Base-by-base conservation (phyloP, 1,284 basidiomycete species). In the Veloporphyrellus conicus region DNA sequence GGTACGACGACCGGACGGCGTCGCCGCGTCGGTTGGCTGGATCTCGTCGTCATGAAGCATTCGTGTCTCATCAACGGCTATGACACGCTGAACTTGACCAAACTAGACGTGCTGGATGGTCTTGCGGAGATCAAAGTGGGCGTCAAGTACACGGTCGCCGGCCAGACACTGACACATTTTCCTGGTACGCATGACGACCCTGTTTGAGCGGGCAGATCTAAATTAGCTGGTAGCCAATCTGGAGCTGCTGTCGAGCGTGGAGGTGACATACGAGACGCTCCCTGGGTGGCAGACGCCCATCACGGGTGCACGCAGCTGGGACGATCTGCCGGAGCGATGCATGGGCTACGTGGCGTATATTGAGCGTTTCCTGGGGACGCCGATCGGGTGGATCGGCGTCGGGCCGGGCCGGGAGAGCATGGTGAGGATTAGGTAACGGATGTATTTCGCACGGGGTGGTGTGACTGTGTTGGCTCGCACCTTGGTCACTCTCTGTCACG, bases 61-160 rank as follows among this genome's bases (percentile, higher is more conserved):
- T 98, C 95, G 23, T 84, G 78, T 63, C 72, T 92, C 55, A 92
- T 99, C 78, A 99, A 99, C 70, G 95, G 95, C 36, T 99, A 98
- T 71, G 93, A 95, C 60, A 69, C 74, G 48, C 75, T 98, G 57
- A 99, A 99, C 72, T 76, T 99, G 58, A 99, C 95, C 54, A 99
- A 99, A 69, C 82, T 99, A 49, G 95, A 99, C 61, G 77, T 99
- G 14, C 77, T 99, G 35, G 94, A 98, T 61, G 73, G 78, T 43
- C 77, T 99, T 36, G 69, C 80, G 1, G 90, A 95, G 72, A 89
- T 99, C 76, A 91, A 95, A 72, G 76, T 99, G 27, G 93, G 79
- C 9, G 79, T 89, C 39, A 84, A 79, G 61, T 99, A 99, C 71
- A 70, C 78, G 46, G 68, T 90, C 22, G 79, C 93, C 49, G 93